These are phyloP conservation scores for Albifimbria verrucaria DNA, from an alignment of 2,329 filamentous ascomycete species.

Conservation along the genomic window DNA sequence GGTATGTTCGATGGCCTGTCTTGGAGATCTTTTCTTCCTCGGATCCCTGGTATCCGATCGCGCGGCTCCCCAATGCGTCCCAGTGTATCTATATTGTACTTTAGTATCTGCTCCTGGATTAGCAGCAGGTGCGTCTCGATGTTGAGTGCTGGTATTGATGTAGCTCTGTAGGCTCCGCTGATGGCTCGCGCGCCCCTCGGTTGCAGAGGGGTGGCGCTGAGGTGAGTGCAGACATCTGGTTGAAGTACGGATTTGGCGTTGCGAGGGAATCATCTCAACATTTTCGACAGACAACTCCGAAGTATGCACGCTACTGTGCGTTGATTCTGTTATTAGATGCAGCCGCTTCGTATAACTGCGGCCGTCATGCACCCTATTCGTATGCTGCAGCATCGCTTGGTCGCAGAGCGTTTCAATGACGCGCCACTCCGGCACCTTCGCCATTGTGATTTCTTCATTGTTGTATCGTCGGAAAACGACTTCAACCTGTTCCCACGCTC, in stretches of 20 bases:
- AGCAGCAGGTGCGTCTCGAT: constrained; percentile 4
- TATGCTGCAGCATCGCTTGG: constrained; percentile 10
- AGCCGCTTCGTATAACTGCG: constrained; percentile 10
- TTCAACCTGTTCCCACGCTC: constrained; percentile 13
- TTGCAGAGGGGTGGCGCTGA: constrained; percentile 2
- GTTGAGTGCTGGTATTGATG: constrained; percentile 1
- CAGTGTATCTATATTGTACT: background rate
- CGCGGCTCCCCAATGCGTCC: background rate
- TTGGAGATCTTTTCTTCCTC: background rate
- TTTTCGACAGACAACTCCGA: constrained; percentile 6
- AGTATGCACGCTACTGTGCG: background rate
- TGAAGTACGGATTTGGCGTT: constrained; percentile 4
- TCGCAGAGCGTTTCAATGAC: constrained; percentile 12
- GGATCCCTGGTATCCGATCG: too few relatives aligned
- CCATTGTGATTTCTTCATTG: constrained; percentile 13
- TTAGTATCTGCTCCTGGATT: constrained; percentile 3
- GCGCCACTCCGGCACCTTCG: constrained; percentile 11
- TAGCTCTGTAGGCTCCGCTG: constrained; percentile 3
- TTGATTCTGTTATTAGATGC: constrained; percentile 1
- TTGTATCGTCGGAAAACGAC: constrained; percentile 13
- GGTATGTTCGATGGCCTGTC: background rate
- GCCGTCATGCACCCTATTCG: constrained; percentile 7
- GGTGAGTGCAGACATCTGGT: background rate
- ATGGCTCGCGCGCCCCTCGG: constrained; percentile 2
- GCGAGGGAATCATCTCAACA: constrained; percentile 3